Evolutionary conservation across 805 yeast genomes (phyloP).

Genomic region (Candida ficus): DNA sequence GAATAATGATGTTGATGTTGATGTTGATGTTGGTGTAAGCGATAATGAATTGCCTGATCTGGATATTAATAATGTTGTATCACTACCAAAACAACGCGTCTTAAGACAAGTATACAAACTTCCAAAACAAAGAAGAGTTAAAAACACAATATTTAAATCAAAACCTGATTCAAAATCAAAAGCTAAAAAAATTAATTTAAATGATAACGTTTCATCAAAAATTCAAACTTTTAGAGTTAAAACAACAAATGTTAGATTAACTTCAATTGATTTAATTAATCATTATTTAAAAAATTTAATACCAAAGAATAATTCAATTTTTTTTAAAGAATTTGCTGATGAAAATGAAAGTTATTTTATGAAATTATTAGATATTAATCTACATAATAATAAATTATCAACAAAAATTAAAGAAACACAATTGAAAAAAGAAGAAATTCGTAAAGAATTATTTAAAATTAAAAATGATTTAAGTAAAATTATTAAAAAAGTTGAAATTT

Average conservation of each 20-base stretch:
- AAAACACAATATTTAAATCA: too few species aligned
- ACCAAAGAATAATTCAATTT: conserved; percentile 4
- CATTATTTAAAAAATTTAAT: conserved; percentile 10
- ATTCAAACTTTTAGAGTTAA: conserved; percentile 24
- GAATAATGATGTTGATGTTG: too few species aligned
- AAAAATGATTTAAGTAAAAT: conserved; percentile 25
- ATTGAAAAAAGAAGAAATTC: conserved; percentile 25
- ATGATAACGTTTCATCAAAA: background rate
- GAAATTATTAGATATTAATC: conserved; percentile 30
- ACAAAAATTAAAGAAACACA: conserved; percentile 27
- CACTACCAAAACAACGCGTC: too few species aligned
- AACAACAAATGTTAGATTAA: conserved; percentile 17
- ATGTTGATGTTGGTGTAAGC: too few species aligned
- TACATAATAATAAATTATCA: conserved; percentile 30
- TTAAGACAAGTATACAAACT: too few species aligned
- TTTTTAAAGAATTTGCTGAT: conserved; percentile 18
- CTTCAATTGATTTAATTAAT: conserved; percentile 16
- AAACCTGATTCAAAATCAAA: background rate
- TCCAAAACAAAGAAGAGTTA: too few species aligned
- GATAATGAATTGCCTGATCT: too few species aligned
- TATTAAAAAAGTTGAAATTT: conserved; percentile 22
- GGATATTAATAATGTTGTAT: too few species aligned
- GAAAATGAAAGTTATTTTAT: conserved; percentile 26
- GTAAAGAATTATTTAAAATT: conserved; percentile 26
- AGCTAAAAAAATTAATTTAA: background rate